A percentile compares a stretch with the other conserved stretches of the same genome.
Conservation (phyloP, 75 land plant species). For the Chamaecyparis obtusa region DNA sequence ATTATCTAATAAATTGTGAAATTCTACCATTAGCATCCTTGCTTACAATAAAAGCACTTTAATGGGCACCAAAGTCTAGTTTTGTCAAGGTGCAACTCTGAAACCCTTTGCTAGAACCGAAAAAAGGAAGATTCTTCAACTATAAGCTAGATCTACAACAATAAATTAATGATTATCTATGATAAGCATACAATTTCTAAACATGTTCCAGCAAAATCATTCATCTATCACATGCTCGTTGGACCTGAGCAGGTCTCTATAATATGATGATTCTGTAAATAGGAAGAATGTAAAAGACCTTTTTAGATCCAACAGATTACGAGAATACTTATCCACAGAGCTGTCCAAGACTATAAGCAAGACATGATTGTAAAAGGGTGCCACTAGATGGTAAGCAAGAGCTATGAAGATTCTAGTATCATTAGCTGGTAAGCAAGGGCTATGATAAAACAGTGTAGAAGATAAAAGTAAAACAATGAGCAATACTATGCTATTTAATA, state of each 20-base stretch:
- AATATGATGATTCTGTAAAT: too few relatives aligned
- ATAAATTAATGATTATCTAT: neutral
- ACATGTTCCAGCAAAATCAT: neutral
- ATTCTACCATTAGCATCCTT: neutral
- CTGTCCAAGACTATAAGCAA: too few relatives aligned
- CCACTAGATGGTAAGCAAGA: neutral
- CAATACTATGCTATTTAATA: too few relatives aligned
- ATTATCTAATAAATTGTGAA: neutral
- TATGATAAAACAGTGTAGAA: too few relatives aligned
- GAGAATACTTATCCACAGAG: too few relatives aligned
- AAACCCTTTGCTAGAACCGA: neutral
- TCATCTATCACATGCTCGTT: neutral
- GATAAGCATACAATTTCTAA: neutral
- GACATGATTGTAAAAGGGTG: neutral
- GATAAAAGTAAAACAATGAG: too few relatives aligned
- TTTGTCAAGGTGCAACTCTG: neutral
- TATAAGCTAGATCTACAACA: neutral
- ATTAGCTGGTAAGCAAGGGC: neutral
- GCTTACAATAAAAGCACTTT: neutral
- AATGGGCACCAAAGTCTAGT: neutral
- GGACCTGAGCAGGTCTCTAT: too few relatives aligned
- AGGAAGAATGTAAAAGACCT: too few relatives aligned
- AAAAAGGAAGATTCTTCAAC: neutral
- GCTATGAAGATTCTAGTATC: neutral
- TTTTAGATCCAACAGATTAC: too few relatives aligned